Evolutionary conservation across 106 monocot genomes (phyloP).

Genomic region (Hemerocallis citrina): DNA sequence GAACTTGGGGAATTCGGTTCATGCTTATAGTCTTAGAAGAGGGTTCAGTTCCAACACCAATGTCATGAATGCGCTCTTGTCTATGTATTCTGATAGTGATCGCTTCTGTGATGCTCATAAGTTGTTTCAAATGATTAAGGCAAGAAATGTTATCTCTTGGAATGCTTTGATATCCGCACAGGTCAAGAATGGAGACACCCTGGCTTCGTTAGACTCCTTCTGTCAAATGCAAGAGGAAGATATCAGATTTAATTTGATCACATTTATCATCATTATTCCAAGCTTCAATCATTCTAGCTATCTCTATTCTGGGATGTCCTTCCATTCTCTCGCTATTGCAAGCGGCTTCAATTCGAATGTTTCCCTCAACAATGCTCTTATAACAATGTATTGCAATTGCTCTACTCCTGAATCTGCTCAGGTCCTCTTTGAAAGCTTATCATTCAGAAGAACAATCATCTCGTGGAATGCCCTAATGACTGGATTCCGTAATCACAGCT

Average conservation of each 20-base stretch:
- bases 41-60: slow-evolving; percentile 24
- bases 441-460: slow-evolving; percentile 26
- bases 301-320: slow-evolving; percentile 18
- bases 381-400: slow-evolving; percentile 58
- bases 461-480: slow-evolving; percentile 67
- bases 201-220: slow-evolving; percentile 19
- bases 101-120: slow-evolving; percentile 14
- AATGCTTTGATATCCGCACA: slow-evolving; percentile 53
- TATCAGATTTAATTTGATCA: slow-evolving; percentile 45
- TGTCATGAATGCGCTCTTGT: slow-evolving; percentile 46
- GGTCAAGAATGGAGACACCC: slow-evolving; percentile 19
- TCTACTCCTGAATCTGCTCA: slow-evolving; percentile 16
- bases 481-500: slow-evolving; percentile 35
- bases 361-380: slow-evolving; percentile 53
- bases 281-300: slow-evolving; percentile 20
- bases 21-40: slow-evolving; percentile 47
- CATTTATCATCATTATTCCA: slow-evolving; percentile 43
- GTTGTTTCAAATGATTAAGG: slow-evolving; percentile 33
- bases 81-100: slow-evolving; percentile 38
- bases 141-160: slow-evolving; percentile 47
- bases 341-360: slow-evolving; percentile 38
- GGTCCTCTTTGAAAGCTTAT: slow-evolving; percentile 24
- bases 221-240: slow-evolving; percentile 23
- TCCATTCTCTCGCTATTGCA: slow-evolving; percentile 42
- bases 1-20: slow-evolving; percentile 27